phyloP scores from a whole-genome alignment of 2,329 filamentous ascomycete genomes.

The Karstenula rhodostoma region DNA sequence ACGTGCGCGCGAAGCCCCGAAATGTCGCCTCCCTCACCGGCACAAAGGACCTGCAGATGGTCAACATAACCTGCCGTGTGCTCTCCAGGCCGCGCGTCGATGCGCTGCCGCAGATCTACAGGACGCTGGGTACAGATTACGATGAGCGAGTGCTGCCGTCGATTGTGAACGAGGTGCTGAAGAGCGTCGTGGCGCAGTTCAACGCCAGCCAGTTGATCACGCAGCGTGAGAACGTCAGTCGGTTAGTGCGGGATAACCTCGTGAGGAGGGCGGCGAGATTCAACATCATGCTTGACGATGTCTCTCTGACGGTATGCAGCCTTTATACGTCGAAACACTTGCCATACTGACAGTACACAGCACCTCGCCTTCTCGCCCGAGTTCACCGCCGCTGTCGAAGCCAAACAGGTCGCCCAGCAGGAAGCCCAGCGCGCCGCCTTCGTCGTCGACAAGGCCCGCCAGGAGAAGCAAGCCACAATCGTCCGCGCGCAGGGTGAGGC shows the following conservation, averaged over 20 bases:
- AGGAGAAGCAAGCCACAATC: slow-evolving; percentile 99
- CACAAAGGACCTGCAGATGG: slow-evolving; percentile 99
- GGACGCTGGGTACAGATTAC: slow-evolving; percentile 93
- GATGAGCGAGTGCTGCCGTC: slow-evolving; percentile 97
- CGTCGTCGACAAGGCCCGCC: slow-evolving; percentile 96
- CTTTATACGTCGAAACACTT: slow-evolving; percentile 1
- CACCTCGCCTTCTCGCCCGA: slow-evolving; percentile 75
- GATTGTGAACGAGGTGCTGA: slow-evolving; percentile 99
- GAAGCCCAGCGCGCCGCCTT: slow-evolving; percentile 97
- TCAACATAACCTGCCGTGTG: slow-evolving; percentile 99
- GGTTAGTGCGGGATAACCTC: slow-evolving; percentile 90
- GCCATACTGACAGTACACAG: slow-evolving; percentile 49
- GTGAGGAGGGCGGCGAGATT: slow-evolving; percentile 90
- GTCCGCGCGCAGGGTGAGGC: slow-evolving; percentile 99
- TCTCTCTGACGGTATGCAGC: slow-evolving; percentile 83
- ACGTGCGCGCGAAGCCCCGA: slow-evolving; percentile 96
- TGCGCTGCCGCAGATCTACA: slow-evolving; percentile 94
- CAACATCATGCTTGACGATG: slow-evolving; percentile 97
- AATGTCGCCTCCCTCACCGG: slow-evolving; percentile 97
- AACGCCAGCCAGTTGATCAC: slow-evolving; percentile 98
- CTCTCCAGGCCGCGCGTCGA: slow-evolving; percentile 88
- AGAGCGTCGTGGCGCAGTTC: slow-evolving; percentile 98
- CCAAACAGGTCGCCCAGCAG: slow-evolving; percentile 78
- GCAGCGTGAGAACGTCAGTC: slow-evolving; percentile 95
- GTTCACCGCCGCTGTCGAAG: slow-evolving; percentile 73